Base-by-base conservation (phyloP, 2,329 filamentous ascomycete species). In the Claviceps monticola region DNA sequence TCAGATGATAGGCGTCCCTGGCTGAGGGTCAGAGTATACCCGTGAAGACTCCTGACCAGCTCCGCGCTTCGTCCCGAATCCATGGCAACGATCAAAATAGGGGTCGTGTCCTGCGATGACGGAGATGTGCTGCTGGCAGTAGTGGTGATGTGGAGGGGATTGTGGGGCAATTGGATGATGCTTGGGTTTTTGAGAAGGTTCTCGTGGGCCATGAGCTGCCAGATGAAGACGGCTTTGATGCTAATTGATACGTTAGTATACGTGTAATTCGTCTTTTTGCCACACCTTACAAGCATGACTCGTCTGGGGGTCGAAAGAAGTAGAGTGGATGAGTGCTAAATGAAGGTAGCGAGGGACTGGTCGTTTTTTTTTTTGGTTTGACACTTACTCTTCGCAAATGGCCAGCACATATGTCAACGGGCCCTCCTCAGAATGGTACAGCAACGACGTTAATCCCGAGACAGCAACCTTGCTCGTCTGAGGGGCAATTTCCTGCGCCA, bases 181-280 rank as follows among this genome's bases (percentile, higher is more conserved):
- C 64, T 56, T 60, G 49, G 74, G 55, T 76, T 69, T 8, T 69
- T 64, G 42, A 88, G 69, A 14, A 62, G 66, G 54, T 74, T 75
- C 48, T 76, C 64, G 1, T 63, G 55, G 7, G 58, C 62, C 5
- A 58, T 62, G 39, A 85, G 70, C n/a, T 68, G 67, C 68, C 84
- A 86, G 51, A 77, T 68, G 64, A 91, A 82, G 8, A 94, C 68
- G 42, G 75, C 85, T 53, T 80, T 76, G 51, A 77, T 63, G 38
- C 74, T 80, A 56, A 16, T 6, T n/a, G 42, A 11, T 21, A 4
- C 26, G 49, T 44, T 17, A 50, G 48, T 4, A 34, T 34, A 29
- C 29, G 29, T 29, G 26, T 29, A 29, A 11, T 9, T 29, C 29
- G 4, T 11, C 29, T 11, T 4, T 34, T 34, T 4, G 9, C 17